phyloP scores from a whole-genome alignment of 257 asterid genomes.

The Nicotiana tomentosiformis region DNA sequence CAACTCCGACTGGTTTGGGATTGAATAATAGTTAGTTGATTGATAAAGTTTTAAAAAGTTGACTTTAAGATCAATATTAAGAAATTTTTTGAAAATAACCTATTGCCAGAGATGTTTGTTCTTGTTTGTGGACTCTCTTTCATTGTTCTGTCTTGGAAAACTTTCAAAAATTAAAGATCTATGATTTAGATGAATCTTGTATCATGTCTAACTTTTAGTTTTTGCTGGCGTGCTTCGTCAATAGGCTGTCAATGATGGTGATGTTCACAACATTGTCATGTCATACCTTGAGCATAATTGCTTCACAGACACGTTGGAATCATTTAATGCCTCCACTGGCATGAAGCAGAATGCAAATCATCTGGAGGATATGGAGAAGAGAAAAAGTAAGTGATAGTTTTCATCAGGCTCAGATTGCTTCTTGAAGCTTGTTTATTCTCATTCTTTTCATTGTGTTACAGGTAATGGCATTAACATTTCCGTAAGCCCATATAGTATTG shows the following conservation, averaged over 20 bases:
- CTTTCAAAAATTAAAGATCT: not conserved
- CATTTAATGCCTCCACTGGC: constrained; percentile 61
- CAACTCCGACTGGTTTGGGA: not conserved
- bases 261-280: constrained; percentile 61
- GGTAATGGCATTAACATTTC: not conserved
- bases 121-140: not conserved
- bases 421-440: not conserved
- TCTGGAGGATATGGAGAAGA: constrained; percentile 69
- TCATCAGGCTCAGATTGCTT: not conserved
- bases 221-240: not conserved
- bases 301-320: constrained; percentile 71
- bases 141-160: not conserved
- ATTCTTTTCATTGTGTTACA: not conserved
- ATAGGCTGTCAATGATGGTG: constrained; percentile 65
- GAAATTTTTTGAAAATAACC: not conserved
- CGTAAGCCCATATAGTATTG: not conserved
- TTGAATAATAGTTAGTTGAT: not conserved
- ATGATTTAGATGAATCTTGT: not conserved
- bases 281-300: constrained; percentile 86
- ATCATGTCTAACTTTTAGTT: not conserved
- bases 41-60: not conserved
- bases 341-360: constrained; percentile 43
- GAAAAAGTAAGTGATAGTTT: constrained; percentile 58
- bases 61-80: not conserved
- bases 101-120: not conserved